Evolutionary conservation across 1,284 basidiomycete species (phyloP).

Genomic region (Ganoderma sinense): DNA sequence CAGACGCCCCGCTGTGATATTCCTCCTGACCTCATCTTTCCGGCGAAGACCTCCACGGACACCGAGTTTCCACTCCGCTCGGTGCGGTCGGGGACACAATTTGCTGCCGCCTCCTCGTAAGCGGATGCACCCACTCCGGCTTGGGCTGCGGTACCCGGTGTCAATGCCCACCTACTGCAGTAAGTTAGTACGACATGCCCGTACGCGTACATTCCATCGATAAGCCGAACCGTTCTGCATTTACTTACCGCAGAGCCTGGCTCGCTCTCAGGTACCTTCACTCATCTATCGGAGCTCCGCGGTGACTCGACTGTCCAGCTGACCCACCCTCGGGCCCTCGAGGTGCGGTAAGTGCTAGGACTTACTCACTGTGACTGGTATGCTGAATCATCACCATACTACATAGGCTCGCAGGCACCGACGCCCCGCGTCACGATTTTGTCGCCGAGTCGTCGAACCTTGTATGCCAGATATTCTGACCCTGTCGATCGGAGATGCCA

Average conservation of each 20-base stretch:
- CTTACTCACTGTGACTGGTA: not conserved
- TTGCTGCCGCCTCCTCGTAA: not conserved
- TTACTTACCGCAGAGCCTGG: not conserved
- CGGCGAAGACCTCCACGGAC: slow-evolving; percentile 1
- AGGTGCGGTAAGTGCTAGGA: not conserved
- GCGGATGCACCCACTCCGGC: not conserved
- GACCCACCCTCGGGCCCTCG: not conserved
- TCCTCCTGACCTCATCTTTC: not conserved
- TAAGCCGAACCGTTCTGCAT: not conserved
- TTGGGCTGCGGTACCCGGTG: not conserved
- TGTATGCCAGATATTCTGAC: not conserved
- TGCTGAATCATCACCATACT: not conserved
- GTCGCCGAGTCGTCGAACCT: not conserved
- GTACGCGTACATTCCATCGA: not conserved
- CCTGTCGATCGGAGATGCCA: not conserved
- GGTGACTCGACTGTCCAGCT: slow-evolving; percentile 2
- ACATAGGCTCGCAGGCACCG: not conserved
- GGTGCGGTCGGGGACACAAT: not conserved
- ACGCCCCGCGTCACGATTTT: not conserved
- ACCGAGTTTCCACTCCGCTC: not conserved
- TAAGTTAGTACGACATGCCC: not conserved
- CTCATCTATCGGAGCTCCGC: not conserved
- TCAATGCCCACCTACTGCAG: not conserved
- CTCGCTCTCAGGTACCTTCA: not conserved
- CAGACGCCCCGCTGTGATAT: not conserved